Base-by-base conservation (phyloP, 768 basidiomycete species). In the Russula emetica region DNA sequence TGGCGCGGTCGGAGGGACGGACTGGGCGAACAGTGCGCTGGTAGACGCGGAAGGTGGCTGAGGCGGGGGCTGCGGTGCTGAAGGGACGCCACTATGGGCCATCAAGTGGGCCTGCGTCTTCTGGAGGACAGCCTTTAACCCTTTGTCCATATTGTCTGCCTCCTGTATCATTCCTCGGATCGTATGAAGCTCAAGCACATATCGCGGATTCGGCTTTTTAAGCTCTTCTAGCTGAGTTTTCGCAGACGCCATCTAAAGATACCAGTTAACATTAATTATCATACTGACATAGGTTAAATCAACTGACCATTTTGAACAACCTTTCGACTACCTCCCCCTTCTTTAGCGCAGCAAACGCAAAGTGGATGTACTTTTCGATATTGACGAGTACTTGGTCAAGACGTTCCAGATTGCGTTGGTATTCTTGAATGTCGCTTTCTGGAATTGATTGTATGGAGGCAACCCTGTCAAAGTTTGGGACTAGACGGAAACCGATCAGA, bases 91-190 rank as follows among this genome's bases (percentile, higher is more conserved):
- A 32, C 58, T 30, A 22, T 28, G 28, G 1, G 47, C n/a, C 53
- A 34, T 26, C 47, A 14, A 5, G 5, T 36, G 34, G 3, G 20
- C 22, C 2, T 40, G 53, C 34, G 28, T 4, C n/a, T 50, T 20
- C 10, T 49, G 40, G 36, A 68, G 54, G 14, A 51, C 38, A 10
- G 49, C 50, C 50, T 38, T 58, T 9, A 68, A 40, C 2, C 67
- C 65, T 9, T 61, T 62, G 28, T 66, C 60, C 60, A 66, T 66
- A 32, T 68, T 66, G 34, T 62, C 60, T 20, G 61, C 64, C 38
- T 68, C 65, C 30, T 66, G 64, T 34, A 67, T 66, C 67, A 68
- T 68, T 36, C 55, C 54, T 13, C 67, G 67, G 34, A 68, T 65
- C 5, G 65, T 66, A 50, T 68, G 65, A 20, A 68, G 64, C 30